Conservation (phyloP, 345 rosid genomes). For the Hypericum androsaemum region DNA sequence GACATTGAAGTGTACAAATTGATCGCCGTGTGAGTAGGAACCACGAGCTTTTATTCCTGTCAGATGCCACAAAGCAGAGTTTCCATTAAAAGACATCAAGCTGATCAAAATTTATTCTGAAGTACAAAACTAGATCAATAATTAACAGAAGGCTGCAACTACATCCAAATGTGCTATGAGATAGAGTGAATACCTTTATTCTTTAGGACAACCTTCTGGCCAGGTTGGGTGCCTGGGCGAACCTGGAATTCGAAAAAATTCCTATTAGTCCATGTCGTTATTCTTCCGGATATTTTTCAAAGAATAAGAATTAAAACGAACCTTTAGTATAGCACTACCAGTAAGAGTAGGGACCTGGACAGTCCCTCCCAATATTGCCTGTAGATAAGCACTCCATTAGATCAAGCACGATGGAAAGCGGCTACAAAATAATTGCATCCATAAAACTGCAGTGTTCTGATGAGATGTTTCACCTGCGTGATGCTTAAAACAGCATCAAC, state of each 20-base stretch:
- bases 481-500: conserved; percentile 72
- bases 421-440: no score
- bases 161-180: no score
- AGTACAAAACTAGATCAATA: no score
- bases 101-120: no score
- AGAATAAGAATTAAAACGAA: conserved; percentile 16
- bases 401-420: no score
- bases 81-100: neutral
- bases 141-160: no score
- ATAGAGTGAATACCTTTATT: conserved; percentile 48
- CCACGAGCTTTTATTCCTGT: conserved; percentile 79
- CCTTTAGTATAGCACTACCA: conserved; percentile 96
- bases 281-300: neutral
- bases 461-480: conserved; percentile 50
- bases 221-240: conserved; percentile 93
- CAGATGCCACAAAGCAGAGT: neutral
- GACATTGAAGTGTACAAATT: conserved; percentile 86
- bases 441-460: no score
- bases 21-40: conserved; percentile 67
- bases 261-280: neutral
- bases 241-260: conserved; percentile 37
- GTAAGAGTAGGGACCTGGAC: conserved; percentile 94
- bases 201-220: conserved; percentile 96
- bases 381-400: conserved; percentile 15
- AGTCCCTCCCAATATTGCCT: conserved; percentile 98